phyloP scores from a whole-genome alignment of 495 filamentous ascomycete genomes.

The Pyrenopolyporus hunteri region DNA sequence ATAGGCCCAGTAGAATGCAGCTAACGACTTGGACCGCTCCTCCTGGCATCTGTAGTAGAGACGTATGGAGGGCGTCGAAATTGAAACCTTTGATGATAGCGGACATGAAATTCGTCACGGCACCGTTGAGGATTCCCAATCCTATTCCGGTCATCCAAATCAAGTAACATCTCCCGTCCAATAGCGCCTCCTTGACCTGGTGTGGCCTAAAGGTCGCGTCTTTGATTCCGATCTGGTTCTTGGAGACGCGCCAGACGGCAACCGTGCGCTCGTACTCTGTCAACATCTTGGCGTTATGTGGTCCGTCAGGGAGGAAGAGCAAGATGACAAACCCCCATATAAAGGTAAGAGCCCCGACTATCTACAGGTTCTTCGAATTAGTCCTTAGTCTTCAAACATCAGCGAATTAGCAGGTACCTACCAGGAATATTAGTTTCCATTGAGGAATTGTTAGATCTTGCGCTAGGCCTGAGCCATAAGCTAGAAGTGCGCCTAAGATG shows the following conservation, averaged over 20 bases:
- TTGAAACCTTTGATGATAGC: conserved; percentile 53
- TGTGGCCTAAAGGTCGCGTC: conserved; percentile 42
- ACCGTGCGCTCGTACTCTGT: conserved; percentile 37
- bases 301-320: conserved; percentile 41
- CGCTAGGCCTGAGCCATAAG: conserved; percentile 35
- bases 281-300: conserved; percentile 37
- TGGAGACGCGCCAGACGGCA: conserved; percentile 38
- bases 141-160: conserved; percentile 46
- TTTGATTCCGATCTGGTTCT: conserved; percentile 38
- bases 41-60: conserved; percentile 54
- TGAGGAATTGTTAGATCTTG: conserved; percentile 28
- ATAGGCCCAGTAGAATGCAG: conserved; percentile 44
- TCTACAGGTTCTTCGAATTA: conserved; percentile 21
- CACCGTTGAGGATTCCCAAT: conserved; percentile 54
- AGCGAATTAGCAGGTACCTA: neutral
- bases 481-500: conserved; percentile 32
- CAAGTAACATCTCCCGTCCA: conserved; percentile 50
- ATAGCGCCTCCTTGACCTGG: conserved; percentile 49
- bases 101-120: conserved; percentile 54
- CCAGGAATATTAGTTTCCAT: conserved; percentile 40
- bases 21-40: conserved; percentile 51
- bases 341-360: conserved; percentile 57
- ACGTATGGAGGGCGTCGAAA: conserved; percentile 42
- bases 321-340: conserved; percentile 47
- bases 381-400: neutral